Base-by-base conservation (phyloP, 768 basidiomycete genomes). In the Fistulinella prunicolor region DNA sequence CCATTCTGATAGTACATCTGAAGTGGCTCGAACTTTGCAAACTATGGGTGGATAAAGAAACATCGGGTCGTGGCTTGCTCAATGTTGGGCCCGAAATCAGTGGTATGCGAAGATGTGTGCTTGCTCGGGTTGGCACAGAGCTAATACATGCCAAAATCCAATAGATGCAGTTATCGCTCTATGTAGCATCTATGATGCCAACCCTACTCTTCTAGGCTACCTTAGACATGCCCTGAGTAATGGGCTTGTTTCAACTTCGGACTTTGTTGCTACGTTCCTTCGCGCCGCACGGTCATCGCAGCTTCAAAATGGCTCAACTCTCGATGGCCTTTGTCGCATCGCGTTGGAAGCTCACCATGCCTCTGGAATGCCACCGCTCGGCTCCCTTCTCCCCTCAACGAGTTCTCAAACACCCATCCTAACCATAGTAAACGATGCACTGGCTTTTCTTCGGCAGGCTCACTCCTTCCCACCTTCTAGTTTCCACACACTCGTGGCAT, bases 11-110 rank as follows among this genome's bases (percentile, higher is more conserved):
- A 21, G 13, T 17, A 5, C 30, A 28, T 40, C 50, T 28, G n/a
- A 51, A 89, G 88, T 90, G 87, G 87, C 63, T 82, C 19, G 74
- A 70, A 21, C 68, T 89, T 9, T 85, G 82, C 63, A 81, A 78
- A 55, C 63, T 87, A 44, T 76, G 79, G 60, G 68, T 86, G 16
- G 73, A 77, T 22, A 83, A 78, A 61, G 71, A 76, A 50, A 65
- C 64, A 13, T 47, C 57, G 22, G 64, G 71, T 21, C 73, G 71
- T 40, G 66, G 65, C 4, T 62, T 71, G 9, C 45, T 23, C 28
- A 70, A 71, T 38, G 63, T 78, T n/a, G 80, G 83, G 52, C 71
- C 69, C 19, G 73, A 78, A 26, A 70, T 87, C 38, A 85, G 81
- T 64, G 85, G 86, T 88, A 42, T 40, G 65, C 41, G 48, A 45